Evolutionary conservation across 2,329 filamentous ascomycete genomes (phyloP).

Genomic region (Mollisiaceae sp.): DNA sequence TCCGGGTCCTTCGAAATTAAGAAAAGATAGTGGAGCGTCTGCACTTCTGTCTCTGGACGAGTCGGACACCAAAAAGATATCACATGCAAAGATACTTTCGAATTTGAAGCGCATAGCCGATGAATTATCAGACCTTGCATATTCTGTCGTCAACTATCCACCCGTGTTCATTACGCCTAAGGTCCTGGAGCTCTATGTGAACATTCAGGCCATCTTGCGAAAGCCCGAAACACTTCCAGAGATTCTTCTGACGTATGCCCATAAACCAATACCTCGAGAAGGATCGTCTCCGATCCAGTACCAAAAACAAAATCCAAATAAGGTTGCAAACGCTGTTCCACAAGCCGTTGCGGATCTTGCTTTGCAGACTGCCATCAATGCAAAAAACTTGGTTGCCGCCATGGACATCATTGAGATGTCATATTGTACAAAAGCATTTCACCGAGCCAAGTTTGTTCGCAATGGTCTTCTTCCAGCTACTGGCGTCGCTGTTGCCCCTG

Average conservation of each 20-base stretch:
- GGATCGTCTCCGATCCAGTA: slow-evolving; percentile 62
- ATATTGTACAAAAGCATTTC: slow-evolving; percentile 70
- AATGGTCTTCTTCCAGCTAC: slow-evolving; percentile 64
- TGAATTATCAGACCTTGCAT: slow-evolving; percentile 64
- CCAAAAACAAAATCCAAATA: slow-evolving; percentile 67
- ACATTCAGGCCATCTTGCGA: slow-evolving; percentile 74
- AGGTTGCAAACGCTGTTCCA: slow-evolving; percentile 74
- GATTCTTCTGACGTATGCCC: slow-evolving; percentile 81
- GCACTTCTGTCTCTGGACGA: slow-evolving; percentile 56
- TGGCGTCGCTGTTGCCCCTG: slow-evolving; percentile 61
- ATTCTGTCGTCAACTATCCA: slow-evolving; percentile 72
- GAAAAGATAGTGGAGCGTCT: slow-evolving; percentile 51
- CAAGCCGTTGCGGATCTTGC: slow-evolving; percentile 73
- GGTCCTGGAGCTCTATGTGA: slow-evolving; percentile 76
- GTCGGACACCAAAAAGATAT: slow-evolving; percentile 27
- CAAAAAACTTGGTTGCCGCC: slow-evolving; percentile 77
- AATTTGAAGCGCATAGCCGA: slow-evolving; percentile 44
- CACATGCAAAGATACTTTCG: slow-evolving; percentile 27
- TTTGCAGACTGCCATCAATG: slow-evolving; percentile 78
- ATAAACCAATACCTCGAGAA: slow-evolving; percentile 74
- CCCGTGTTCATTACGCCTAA: slow-evolving; percentile 80
- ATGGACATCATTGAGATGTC: slow-evolving; percentile 75
- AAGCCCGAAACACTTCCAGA: slow-evolving; percentile 78
- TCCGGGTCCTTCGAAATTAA: slow-evolving; percentile 20
- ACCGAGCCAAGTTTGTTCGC: slow-evolving; percentile 69